phyloP scores from a whole-genome alignment of 2,329 filamentous ascomycete species.

The Corinectria fuckeliana region DNA sequence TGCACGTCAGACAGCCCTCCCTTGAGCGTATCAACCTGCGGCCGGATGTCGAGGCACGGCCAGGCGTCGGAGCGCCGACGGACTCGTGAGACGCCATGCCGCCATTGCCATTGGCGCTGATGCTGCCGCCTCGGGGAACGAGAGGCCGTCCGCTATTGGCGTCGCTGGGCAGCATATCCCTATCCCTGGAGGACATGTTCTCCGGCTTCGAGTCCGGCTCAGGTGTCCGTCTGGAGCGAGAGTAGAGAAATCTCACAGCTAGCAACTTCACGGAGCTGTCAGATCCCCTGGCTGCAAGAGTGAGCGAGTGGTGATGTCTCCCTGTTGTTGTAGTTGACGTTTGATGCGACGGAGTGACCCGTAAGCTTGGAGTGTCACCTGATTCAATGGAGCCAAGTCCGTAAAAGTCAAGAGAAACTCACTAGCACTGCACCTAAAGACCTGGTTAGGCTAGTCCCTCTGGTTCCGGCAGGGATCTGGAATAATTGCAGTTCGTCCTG shows the following conservation, averaged over 20 bases:
- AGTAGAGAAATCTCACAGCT: too few species aligned
- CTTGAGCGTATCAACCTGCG: slow-evolving; percentile 36
- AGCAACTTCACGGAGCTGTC: background rate
- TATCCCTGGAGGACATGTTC: slow-evolving; percentile 13
- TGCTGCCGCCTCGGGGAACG: slow-evolving; percentile 24
- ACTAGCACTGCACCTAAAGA: slow-evolving; percentile 1
- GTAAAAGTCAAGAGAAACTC: slow-evolving; percentile 8
- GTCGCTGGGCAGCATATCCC: slow-evolving; percentile 12
- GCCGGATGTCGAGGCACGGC: slow-evolving; percentile 23
- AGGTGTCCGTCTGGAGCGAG: background rate
- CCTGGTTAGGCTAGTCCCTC: background rate
- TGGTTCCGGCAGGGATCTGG: slow-evolving; percentile 4
- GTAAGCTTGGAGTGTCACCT: slow-evolving; percentile 14
- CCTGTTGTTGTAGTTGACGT: slow-evolving; percentile 1
- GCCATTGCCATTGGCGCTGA: slow-evolving; percentile 14
- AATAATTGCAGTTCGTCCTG: background rate
- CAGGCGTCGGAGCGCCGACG: slow-evolving; percentile 14
- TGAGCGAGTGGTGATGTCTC: background rate
- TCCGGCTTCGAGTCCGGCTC: background rate
- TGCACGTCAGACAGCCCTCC: slow-evolving; percentile 52
- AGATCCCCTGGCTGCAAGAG: background rate
- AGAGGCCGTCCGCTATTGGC: slow-evolving; percentile 26
- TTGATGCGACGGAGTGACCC: slow-evolving; percentile 4
- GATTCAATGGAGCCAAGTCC: slow-evolving; percentile 11
- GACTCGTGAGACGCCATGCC: slow-evolving; percentile 10